Conservation (phyloP, 2,329 filamentous ascomycete genomes). For the Talaromyces sp. region DNA sequence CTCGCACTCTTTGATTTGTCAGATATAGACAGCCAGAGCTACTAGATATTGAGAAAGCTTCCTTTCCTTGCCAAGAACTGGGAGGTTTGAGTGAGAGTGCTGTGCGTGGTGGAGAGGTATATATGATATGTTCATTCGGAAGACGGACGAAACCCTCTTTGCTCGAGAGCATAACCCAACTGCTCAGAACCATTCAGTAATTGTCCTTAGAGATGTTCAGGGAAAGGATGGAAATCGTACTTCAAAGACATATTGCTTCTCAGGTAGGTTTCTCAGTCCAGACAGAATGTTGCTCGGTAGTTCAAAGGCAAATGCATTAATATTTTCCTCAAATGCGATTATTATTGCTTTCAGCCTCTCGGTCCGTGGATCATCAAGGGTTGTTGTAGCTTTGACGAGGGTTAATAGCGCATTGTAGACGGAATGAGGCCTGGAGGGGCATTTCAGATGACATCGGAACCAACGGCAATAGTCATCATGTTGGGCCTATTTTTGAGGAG, state of each 20-base stretch:
- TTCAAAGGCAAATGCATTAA: neutral
- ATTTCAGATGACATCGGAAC: constrained; percentile 14
- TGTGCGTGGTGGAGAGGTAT: constrained; percentile 74
- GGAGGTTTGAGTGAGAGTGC: constrained; percentile 68
- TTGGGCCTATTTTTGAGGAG: neutral
- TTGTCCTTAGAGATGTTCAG: neutral
- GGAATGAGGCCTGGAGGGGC: constrained; percentile 10
- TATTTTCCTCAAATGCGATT: neutral
- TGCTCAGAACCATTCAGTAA: constrained; percentile 32
- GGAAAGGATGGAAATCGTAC: constrained; percentile 22
- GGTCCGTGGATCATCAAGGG: neutral
- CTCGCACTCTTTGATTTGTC: constrained; percentile 73
- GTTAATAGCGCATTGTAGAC: constrained; percentile 11
- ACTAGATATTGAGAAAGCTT: constrained; percentile 65
- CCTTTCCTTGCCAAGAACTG: constrained; percentile 58
- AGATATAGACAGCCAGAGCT: constrained; percentile 71
- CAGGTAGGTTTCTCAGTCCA: neutral
- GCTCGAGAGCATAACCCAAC: constrained; percentile 90
- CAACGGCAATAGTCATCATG: constrained; percentile 11
- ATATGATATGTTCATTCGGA: constrained; percentile 74
- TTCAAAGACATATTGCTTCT: constrained; percentile 36
- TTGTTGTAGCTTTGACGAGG: constrained; percentile 2
- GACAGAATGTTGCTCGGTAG: neutral
- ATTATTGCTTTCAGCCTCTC: neutral
- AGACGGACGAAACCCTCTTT: constrained; percentile 71